Evolutionary conservation across 805 yeast genomes (phyloP).

Genomic region (Schwanniomyces sp.): DNA sequence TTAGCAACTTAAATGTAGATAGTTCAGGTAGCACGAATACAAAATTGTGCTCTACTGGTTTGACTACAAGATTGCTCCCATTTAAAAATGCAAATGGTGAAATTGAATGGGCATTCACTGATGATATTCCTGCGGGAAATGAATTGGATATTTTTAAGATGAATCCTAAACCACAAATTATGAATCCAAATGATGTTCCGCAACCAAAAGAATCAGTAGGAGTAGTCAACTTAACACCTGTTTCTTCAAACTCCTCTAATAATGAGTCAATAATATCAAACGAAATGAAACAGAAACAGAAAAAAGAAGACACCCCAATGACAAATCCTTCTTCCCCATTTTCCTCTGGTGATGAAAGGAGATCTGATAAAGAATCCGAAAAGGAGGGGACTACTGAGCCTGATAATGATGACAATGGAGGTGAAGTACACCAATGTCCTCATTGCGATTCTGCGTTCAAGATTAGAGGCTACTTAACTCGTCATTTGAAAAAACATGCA

Average conservation of each 20-base stretch:
- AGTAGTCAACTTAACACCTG: conserved; percentile 29
- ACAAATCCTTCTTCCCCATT: conserved; percentile 30
- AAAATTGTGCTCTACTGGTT: conserved; percentile 50
- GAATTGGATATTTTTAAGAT: conserved; percentile 30
- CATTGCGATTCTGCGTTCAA: conserved; percentile 50
- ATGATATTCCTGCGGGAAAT: conserved; percentile 28
- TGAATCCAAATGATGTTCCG: neutral
- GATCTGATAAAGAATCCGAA: conserved; percentile 7
- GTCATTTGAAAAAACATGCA: conserved; percentile 56
- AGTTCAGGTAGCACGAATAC: conserved; percentile 8
- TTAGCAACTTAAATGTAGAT: conserved; percentile 4
- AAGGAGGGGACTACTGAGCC: conserved; percentile 10
- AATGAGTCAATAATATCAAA: conserved; percentile 27
- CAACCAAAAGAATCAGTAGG: conserved; percentile 2
- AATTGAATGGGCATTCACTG: conserved; percentile 57
- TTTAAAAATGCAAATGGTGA: conserved; percentile 53
- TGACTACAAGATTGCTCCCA: conserved; percentile 50
- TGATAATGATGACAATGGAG: conserved; percentile 15
- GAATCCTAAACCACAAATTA: neutral
- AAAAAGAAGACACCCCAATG: conserved; percentile 25
- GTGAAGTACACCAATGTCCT: conserved; percentile 40
- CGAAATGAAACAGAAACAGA: conserved; percentile 14
- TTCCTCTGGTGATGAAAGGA: conserved; percentile 15
- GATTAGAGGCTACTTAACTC: conserved; percentile 53
- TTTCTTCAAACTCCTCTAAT: conserved; percentile 36